phyloP scores from a whole-genome alignment of 441 rosid species.

The Bocquillonia castaneifolia region DNA sequence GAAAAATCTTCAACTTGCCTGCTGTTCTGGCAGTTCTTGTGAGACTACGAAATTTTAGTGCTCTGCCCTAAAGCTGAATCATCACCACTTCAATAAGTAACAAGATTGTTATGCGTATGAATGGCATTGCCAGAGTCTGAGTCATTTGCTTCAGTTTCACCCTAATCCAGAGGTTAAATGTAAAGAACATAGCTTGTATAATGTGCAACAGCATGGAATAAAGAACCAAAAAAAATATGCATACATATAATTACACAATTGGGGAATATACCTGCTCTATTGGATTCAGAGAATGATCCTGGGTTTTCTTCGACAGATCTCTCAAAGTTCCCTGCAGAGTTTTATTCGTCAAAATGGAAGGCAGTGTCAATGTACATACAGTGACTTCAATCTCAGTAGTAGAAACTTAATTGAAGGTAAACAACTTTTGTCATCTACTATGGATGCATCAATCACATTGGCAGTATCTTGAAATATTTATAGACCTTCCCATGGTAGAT shows the following conservation, averaged over 20 bases:
- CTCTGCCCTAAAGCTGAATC: slow-evolving; percentile 32
- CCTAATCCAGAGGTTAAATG: slow-evolving; percentile 27
- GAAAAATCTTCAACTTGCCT: slow-evolving; percentile 27
- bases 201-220: neutral
- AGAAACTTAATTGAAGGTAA: neutral
- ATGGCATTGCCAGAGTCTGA: slow-evolving; percentile 39
- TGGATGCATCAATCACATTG: neutral
- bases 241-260: neutral
- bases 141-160: slow-evolving; percentile 46
- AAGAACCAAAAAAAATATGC: neutral
- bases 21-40: slow-evolving; percentile 7
- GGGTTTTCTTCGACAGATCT: slow-evolving; percentile 58
- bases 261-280: slow-evolving; percentile 41
- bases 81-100: slow-evolving; percentile 42
- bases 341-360: slow-evolving; percentile 5
- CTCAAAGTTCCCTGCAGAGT: slow-evolving; percentile 58
- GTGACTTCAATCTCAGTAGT: neutral
- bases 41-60: slow-evolving; percentile 12
- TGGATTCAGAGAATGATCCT: slow-evolving; percentile 41
- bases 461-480: neutral
- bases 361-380: neutral
- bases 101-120: slow-evolving; percentile 35
- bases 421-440: neutral
- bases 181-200: neutral
- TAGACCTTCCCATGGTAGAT: neutral